Evolutionary conservation across 2,329 filamentous ascomycete genomes (phyloP), one percentile per base, ranked within the genome.

Genomic region (Hymenoscyphus fructigenus): DNA sequence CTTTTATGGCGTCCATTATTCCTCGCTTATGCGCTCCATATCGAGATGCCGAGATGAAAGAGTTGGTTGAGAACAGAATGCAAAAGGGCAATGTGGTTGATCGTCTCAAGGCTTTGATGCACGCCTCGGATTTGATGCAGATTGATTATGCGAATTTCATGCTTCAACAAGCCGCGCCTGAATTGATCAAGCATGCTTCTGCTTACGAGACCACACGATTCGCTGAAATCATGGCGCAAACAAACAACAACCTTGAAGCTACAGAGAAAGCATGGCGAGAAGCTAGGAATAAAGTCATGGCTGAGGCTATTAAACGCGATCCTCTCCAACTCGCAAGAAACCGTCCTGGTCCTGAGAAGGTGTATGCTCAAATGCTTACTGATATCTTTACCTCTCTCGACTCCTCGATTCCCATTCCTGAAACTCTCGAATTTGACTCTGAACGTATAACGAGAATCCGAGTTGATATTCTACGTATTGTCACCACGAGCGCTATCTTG

Each of bases 121-220:
- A 87, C 34, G 90, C 92, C 70, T 90, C 93, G 63, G 90, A 95
- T 72, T 80, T 90, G 41, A 88, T 94, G 79, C 85, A 91, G 28
- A 87, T 92, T 65, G 91, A 95, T 72, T 93, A 93, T 73, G 89
- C 91, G 66, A 95, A 95, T 75, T 94, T 92, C 73, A 82, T 93
- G 71, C 80, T 95, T 59, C 87, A 88, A 75, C 84, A 89, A 32
- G 88, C 88, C 0, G 89, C 89, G 1, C 90, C 90, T 0, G 85
- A 86, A 5, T 82, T 95, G 61, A 86, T 92, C 62, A 85, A 89
- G 68, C 88, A 91, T 68, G 87, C 90, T 1, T 80, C 87, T 1
- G 83, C 87, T 17, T 94, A 94, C 75, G 91, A 95, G 73, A 83
- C 87, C n/a, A 88, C 88, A 69, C 82, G 83, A 47, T 95, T 95